Conservation (phyloP, 1,284 basidiomycete species). For the Mrakiaceae sp. region DNA sequence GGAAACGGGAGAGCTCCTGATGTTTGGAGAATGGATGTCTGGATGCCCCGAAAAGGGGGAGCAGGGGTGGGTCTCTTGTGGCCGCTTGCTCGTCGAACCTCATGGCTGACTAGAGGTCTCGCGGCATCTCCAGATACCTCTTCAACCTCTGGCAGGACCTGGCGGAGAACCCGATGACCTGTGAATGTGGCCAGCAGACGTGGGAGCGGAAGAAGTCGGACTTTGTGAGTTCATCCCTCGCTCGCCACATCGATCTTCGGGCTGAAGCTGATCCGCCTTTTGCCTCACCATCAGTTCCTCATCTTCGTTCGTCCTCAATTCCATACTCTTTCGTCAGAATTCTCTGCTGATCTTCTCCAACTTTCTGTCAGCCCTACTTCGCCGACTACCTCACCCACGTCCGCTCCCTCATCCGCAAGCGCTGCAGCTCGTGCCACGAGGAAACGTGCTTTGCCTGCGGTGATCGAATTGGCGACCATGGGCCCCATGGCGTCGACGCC, state of each 20-base stretch:
- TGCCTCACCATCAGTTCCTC: slow-evolving; percentile 25
- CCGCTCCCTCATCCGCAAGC: slow-evolving; percentile 44
- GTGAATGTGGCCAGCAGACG: slow-evolving; percentile 60
- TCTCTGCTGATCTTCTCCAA: neutral
- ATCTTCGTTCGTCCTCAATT: slow-evolving; percentile 51
- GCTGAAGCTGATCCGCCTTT: neutral
- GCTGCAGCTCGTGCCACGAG: slow-evolving; percentile 53
- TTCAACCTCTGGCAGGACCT: slow-evolving; percentile 70
- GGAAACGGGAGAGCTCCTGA: slow-evolving; percentile 45
- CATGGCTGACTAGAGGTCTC: too few relatives aligned
- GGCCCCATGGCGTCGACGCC: slow-evolving; percentile 32
- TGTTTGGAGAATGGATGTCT: slow-evolving; percentile 90
- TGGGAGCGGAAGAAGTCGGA: slow-evolving; percentile 56
- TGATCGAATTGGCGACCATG: slow-evolving; percentile 47
- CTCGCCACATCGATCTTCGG: neutral
- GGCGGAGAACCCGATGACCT: slow-evolving; percentile 42
- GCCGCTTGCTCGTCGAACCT: too few relatives aligned
- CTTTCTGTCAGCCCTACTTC: slow-evolving; percentile 50
- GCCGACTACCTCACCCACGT: slow-evolving; percentile 55
- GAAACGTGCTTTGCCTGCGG: slow-evolving; percentile 75
- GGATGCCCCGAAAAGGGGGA: slow-evolving; percentile 86
- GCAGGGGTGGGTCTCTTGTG: slow-evolving; percentile 47
- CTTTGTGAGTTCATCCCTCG: slow-evolving; percentile 37
- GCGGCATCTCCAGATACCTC: slow-evolving; percentile 31
- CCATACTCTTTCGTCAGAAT: neutral